Base-by-base conservation (phyloP, 805 yeast genomes). In the Candida boleticola region DNA sequence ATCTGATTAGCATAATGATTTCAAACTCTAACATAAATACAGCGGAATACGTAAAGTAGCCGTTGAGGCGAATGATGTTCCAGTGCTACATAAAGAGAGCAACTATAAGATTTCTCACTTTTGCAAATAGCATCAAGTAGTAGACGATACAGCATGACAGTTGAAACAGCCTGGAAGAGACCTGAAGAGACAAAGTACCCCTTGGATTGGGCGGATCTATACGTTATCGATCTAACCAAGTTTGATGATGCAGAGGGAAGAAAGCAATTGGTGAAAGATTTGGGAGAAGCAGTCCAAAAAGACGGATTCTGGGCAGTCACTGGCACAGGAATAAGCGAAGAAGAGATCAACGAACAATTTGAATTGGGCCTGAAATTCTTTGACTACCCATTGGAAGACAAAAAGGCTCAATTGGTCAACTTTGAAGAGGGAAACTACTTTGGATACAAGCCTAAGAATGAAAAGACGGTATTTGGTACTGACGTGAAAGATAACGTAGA, bases 271-370 rank as follows among this genome's bases (percentile, higher is more conserved):
- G 68, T 66, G 2, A 42, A 51, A 22, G 55, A 61, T 18, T 50
- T 62, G 27, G 48, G 55, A 37, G 33, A 42, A 3, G 67, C 66
- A 1, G 57, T 59, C 27, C 51, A 55, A 10, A 49, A 56, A 18
- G 64, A 61, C 29, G 68, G 68, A 6, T 63, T 62, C 43, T 63
- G 61, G 59, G 61, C 63, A 1, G 55, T 62, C 4, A 43, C 48
- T 10, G 55, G 55, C 29, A 50, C 49, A 29, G 67, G 64, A 1
- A 48, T 61, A 3, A 32, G 52, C 9, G 55, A 58, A 34, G 55
- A 54, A 20, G 59, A 59, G 33, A 53, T 63, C 29, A 40, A 55
- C 29, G 50, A 55, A 22, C 53, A 50, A 14, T 63, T 60, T 43
- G 51, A 60, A 5, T 50, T 57, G 27, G 67, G 64, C 5, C 53